phyloP scores from a whole-genome alignment of 345 rosid genomes.

The Noccaea caerulescens region DNA sequence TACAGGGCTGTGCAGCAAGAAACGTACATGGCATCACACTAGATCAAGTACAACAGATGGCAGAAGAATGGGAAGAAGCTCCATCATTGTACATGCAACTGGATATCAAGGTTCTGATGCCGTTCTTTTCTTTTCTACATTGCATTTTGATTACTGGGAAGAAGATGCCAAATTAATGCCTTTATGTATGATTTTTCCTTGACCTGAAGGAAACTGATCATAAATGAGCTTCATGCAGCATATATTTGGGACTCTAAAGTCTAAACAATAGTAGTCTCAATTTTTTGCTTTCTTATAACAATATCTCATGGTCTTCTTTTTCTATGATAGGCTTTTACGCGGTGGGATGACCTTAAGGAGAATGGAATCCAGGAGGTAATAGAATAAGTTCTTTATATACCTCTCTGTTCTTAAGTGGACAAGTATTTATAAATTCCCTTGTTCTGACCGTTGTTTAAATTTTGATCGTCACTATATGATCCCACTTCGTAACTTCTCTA shows the following conservation, averaged over 20 bases:
- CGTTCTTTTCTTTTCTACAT: not conserved
- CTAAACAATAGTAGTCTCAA: not conserved
- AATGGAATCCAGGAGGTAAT: constrained; percentile 87
- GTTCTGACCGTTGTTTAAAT: constrained; percentile 21
- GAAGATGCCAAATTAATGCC: constrained; percentile 7
- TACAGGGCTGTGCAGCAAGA: constrained; percentile 98
- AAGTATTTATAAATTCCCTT: constrained; percentile 4
- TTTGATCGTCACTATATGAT: not conserved
- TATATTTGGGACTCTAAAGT: constrained; percentile 11
- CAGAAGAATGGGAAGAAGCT: constrained; percentile 84
- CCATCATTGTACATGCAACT: constrained; percentile 76
- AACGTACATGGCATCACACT: constrained; percentile 83
- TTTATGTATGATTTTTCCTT: constrained; percentile 22
- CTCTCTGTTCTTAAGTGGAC: constrained; percentile 3
- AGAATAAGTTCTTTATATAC: constrained; percentile 28
- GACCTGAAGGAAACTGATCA: constrained; percentile 9
- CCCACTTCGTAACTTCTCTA: constrained; percentile 39
- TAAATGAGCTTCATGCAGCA: constrained; percentile 2
- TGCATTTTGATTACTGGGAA: constrained; percentile 20
- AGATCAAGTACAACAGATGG: constrained; percentile 82
- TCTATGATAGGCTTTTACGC: constrained; percentile 69
- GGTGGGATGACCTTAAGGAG: constrained; percentile 79
- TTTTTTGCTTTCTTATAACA: constrained; percentile 6
- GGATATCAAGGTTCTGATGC: constrained; percentile 67
- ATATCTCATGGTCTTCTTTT: constrained; percentile 32